Evolutionary conservation across 148 eudicot species (phyloP).

Genomic region (Camellia lanceoleosa): DNA sequence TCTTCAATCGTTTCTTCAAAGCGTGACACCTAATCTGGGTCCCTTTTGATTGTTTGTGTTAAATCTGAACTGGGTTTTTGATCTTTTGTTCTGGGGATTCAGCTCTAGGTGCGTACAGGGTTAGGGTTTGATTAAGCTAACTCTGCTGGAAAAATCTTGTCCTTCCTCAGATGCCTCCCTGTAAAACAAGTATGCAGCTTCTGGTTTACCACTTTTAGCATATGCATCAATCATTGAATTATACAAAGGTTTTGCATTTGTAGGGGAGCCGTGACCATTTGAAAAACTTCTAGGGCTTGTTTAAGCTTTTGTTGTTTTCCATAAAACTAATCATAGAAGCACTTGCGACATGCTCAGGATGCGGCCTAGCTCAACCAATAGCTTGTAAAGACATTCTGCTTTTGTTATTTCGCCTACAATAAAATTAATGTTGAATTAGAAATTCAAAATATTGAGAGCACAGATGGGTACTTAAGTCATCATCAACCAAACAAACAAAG

Average conservation of each 20-base stretch:
- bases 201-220: constrained; percentile 47
- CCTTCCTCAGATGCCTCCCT: constrained; percentile 44
- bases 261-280: constrained; percentile 31
- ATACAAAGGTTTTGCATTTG: constrained; percentile 36
- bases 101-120: too few species aligned
- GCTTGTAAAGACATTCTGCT: constrained; percentile 50
- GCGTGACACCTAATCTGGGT: too few species aligned
- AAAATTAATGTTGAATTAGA: constrained; percentile 3
- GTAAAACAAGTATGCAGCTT: constrained; percentile 56
- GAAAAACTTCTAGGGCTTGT: constrained; percentile 46
- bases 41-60: too few species aligned
- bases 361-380: constrained; percentile 47
- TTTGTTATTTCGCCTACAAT: constrained; percentile 48
- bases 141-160: too few species aligned
- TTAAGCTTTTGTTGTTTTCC: constrained; percentile 57
- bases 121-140: too few species aligned
- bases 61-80: too few species aligned
- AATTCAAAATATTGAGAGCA: not conserved
- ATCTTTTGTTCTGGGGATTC: not conserved
- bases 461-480: not conserved
- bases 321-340: constrained; percentile 58
- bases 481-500: not conserved
- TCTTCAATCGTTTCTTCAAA: too few species aligned
- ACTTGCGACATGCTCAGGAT: constrained; percentile 45
- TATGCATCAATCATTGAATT: constrained; percentile 56